Percentiles rank a stretch among this genome's conserved stretches.
phyloP scores from a whole-genome alignment of 2,329 filamentous ascomycete species.

The Sporothrix mexicana region DNA sequence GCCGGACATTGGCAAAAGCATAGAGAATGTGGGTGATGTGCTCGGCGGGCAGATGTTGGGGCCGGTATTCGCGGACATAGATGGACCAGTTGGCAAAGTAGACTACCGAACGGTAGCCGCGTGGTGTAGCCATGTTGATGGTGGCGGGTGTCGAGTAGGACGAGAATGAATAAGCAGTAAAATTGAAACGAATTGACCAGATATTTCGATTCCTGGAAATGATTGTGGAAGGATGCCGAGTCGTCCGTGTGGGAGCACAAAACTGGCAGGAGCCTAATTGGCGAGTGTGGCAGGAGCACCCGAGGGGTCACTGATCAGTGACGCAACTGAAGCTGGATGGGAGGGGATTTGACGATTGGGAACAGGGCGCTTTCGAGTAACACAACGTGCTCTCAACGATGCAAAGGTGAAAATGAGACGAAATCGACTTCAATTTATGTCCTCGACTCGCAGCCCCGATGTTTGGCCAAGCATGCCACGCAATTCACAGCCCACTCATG shows the following conservation, averaged over 20 bases:
- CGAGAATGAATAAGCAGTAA: no score
- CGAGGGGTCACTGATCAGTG: not conserved
- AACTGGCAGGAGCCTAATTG: not conserved
- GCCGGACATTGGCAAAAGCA: conserved; percentile 83
- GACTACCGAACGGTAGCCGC: conserved; percentile 68
- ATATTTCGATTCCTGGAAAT: no score
- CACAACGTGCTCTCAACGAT: not conserved
- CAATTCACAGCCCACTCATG: conserved; percentile 16
- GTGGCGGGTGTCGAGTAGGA: not conserved
- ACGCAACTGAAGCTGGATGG: not conserved
- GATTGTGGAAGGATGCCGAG: no score
- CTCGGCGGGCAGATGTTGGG: conserved; percentile 79
- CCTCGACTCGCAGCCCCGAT: not conserved
- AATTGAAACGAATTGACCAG: no score
- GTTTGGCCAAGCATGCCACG: not conserved
- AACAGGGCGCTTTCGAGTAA: not conserved
- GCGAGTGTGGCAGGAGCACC: not conserved
- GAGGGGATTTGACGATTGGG: not conserved
- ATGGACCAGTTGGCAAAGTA: conserved; percentile 86
- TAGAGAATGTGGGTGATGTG: conserved; percentile 90
- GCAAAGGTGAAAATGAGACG: not conserved
- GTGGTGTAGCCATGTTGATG: conserved; percentile 21
- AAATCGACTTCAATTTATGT: not conserved
- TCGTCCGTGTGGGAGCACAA: not conserved
- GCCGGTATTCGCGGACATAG: conserved; percentile 83